A percentile compares a stretch with the other conserved stretches of the same genome.
Conservation (phyloP, 73 alveolate genomes). For the Paramecium biaurelia region DNA sequence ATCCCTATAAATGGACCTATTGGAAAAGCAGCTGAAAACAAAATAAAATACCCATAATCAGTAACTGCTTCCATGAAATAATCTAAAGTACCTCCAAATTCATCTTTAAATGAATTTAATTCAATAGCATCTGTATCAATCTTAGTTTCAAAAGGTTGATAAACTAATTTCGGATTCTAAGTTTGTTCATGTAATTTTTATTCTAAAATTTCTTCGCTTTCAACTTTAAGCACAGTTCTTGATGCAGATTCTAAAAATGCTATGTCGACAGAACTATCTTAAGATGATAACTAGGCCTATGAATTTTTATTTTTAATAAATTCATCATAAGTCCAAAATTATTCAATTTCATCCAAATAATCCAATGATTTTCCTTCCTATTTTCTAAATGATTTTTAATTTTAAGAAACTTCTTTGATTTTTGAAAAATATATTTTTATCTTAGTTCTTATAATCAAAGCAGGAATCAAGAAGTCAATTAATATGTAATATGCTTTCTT, state of each 20-base stretch:
- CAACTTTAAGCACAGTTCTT: not conserved
- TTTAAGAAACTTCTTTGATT: not conserved
- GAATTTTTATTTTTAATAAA: not conserved
- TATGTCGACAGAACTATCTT: not conserved
- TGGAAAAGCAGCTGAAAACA: conserved; percentile 83
- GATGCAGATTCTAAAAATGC: not conserved
- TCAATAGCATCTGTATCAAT: conserved; percentile 58
- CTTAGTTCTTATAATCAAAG: not conserved
- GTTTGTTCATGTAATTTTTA: not conserved
- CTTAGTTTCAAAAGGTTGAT: conserved; percentile 22
- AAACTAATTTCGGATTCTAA: not conserved
- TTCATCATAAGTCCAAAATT: conserved; percentile 11
- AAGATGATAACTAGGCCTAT: not conserved
- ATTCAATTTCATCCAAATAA: not conserved
- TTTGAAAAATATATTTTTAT: not conserved
- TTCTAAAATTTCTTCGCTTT: not conserved
- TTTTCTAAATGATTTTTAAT: not conserved
- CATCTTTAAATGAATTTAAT: conserved; percentile 25
- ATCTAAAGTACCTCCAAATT: conserved; percentile 60
- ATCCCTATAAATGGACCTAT: conserved; percentile 70
- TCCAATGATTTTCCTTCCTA: not conserved
- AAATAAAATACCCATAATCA: conserved; percentile 74
- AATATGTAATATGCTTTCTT: not conserved
- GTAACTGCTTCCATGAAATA: conserved; percentile 73
- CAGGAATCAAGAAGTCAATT: conserved; percentile 1